Evolutionary conservation across 805 yeast species (phyloP), one percentile per base, ranked within the genome.

Genomic region (Saturnispora zaruensis): DNA sequence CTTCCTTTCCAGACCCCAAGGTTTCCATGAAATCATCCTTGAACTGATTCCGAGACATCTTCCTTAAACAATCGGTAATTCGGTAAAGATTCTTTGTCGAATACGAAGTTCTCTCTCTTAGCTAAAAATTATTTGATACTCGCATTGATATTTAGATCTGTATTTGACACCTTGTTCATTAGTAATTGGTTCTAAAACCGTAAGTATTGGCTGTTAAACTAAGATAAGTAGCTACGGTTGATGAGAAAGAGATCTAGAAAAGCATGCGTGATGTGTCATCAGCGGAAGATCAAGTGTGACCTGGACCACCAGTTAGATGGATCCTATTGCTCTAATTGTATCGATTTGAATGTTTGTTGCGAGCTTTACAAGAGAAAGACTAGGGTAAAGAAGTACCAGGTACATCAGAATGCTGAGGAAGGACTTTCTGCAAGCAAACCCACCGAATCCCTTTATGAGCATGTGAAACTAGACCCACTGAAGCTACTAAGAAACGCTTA

Each of bases 201-300:
- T 20, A 36, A 24, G n/a, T 6, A 3, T 18, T 9, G 7, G 14
- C 23, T 18, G 20, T 16, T 36, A 36, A 16, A 16, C 6, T 6
- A 38, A 11, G 5, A 14, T n/a, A 3, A 13, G 20, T 13, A 18
- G 41, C 13, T 5, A 24, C 6, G 38, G 18, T 41, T 28, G 21
- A 75, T 73, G 52, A 60, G 78, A 51, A 77, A 84, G 44, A 67
- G 88, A 46, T 83, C 87, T 1, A 68, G 84, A 9, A 66, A 87
- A 41, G 91, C 90, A 2, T 84, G 93, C 60, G 75, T 77, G 36
- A 83, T 84, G n/a, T 86, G 93, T 60, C 80, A 87, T 49, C 75
- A 82, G 5, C 70, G 93, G 32, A 85, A 85, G 58, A 93, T 85
- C n/a, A 75, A 90, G 30, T 85, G 95, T 67, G 87, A 82, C 59